Percentiles rank a stretch among this genome's conserved stretches.
phyloP scores from a whole-genome alignment of 2,329 filamentous ascomycete species.

The Exophiala mesophila region DNA sequence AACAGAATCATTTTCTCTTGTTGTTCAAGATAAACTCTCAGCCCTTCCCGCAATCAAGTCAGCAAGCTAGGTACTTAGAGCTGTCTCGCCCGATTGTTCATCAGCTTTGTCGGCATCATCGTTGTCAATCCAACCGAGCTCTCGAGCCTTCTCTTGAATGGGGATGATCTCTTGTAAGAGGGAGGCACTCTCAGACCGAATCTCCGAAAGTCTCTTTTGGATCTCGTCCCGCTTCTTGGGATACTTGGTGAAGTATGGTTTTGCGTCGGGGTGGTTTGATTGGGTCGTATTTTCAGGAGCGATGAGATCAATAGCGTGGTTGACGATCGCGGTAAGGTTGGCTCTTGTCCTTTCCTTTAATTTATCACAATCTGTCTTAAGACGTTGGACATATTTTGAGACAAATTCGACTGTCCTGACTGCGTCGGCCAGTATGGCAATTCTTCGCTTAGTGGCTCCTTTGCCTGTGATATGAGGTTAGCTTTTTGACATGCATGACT shows the following conservation, averaged over 20 bases:
- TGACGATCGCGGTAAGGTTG: neutral
- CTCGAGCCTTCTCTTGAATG: neutral
- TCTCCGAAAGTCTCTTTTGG: neutral
- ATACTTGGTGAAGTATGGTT: neutral
- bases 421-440: neutral
- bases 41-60: too few species aligned
- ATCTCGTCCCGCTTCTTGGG: neutral
- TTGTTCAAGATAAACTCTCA: too few species aligned
- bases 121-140: neutral
- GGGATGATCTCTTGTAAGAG: neutral
- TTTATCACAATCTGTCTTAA: neutral
- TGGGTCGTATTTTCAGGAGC: neutral
- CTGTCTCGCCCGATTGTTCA: too few species aligned
- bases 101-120: neutral
- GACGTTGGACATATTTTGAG: neutral
- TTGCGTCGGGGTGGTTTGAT: neutral
- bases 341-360: neutral
- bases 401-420: neutral
- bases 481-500: too few species aligned
- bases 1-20: too few species aligned
- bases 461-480: too few species aligned
- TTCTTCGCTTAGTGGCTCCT: neutral
- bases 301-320: neutral
- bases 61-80: too few species aligned
- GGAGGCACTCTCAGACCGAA: neutral